A percentile compares a stretch with the other conserved stretches of the same genome.
phyloP scores from a whole-genome alignment of 306 rosid species.

The Malus orientalis region DNA sequence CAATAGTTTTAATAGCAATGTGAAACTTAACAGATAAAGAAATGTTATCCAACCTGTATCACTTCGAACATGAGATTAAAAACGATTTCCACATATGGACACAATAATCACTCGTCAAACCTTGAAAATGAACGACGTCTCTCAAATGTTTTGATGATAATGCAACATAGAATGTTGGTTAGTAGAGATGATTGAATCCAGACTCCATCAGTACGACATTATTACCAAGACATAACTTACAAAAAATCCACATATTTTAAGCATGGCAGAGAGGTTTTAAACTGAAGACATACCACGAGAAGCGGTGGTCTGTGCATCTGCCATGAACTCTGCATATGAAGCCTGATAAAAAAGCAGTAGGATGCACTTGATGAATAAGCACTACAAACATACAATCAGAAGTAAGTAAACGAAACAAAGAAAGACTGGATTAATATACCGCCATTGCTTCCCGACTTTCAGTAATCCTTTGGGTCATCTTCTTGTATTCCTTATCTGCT shows the following conservation, averaged over 20 bases:
- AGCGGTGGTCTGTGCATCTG: slow-evolving; percentile 63
- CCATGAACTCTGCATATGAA: slow-evolving; percentile 67
- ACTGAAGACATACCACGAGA: slow-evolving; percentile 49
- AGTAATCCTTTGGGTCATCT: slow-evolving; percentile 47
- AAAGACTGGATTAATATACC: slow-evolving; percentile 28
- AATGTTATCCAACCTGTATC: background rate
- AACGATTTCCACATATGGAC: background rate
- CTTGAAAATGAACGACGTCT: background rate
- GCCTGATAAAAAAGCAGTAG: slow-evolving; percentile 36
- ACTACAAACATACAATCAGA: background rate
- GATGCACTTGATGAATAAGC: slow-evolving; percentile 1
- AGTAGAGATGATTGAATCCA: background rate
- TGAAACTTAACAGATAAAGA: background rate
- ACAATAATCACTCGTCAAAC: background rate
- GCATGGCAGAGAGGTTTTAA: no score
- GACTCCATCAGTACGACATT: background rate
- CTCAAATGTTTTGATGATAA: background rate
- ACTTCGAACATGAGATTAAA: background rate
- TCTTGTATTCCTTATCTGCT: slow-evolving; percentile 67
- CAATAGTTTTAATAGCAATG: background rate
- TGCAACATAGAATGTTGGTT: background rate
- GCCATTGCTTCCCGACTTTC: slow-evolving; percentile 71
- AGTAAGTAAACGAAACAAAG: background rate
- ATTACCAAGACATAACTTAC: no score
- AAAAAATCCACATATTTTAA: no score